Base-by-base conservation (phyloP, 257 asterid genomes). In the Ophiorrhiza pumila region DNA sequence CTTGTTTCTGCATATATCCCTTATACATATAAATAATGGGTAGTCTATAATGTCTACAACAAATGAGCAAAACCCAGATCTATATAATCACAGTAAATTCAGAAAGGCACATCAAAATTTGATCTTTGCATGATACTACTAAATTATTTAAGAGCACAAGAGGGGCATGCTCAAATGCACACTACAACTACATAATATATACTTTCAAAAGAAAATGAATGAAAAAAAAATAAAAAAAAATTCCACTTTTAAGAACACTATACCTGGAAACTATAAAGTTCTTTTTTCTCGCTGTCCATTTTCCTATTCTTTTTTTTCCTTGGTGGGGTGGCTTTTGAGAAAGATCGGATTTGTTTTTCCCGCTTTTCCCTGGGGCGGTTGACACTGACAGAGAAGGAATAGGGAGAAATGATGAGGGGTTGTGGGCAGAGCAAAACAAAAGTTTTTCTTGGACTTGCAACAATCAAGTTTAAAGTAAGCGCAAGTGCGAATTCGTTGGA, bases 1-100 rank as follows among this genome's bases (percentile, higher is more conserved):
- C 96, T 78, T 88, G 92, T 79, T 87, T 90, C 97, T 92, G 99
- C 96, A 86, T 83, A 73, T 63, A 79, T 61, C 69, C 69, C 50
- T 35, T 31, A 32, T 68, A 56, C 68, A 56, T 49, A 69, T 47
- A 60, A 49, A 73, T 47, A 53, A 39, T 56, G 65, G 34, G 35
- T 32, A 47, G 32, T 59, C 50, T 37, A 59, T 31, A 69, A 49
- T 60, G 22, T 62, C 71, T 65, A 75, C 25, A 49, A 72, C 35
- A 63, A 71, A 43, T 20, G 52, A 56, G 65, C 57, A 27, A 67
- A 64, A 66, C 78, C 78, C 83, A 81, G 87, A 87, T 87, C 82
- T 71, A 74, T 29, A 73, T 73, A 32, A 60, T 55, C 50, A 42
- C 17, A 43, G 20, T 13, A 37, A 45, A 46, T 53, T 34, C 53